Conservation (phyloP, 2,329 filamentous ascomycete genomes). For the Fusarium tricinctum region DNA sequence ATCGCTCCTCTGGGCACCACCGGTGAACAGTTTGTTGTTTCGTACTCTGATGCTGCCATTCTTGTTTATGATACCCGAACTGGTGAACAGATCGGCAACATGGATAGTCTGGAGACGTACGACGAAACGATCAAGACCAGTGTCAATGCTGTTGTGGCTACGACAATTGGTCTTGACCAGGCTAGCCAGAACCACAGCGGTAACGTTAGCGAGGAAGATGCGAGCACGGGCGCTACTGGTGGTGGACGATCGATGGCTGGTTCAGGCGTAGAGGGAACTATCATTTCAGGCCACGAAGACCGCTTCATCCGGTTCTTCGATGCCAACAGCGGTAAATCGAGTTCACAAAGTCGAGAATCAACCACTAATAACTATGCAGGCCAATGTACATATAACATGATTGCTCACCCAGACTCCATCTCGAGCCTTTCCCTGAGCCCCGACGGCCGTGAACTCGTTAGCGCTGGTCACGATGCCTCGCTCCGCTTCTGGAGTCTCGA, state of each 20-base stretch:
- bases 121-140: slow-evolving; percentile 83
- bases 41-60: slow-evolving; percentile 90
- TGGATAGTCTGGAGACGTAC: slow-evolving; percentile 95
- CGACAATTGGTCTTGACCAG: slow-evolving; percentile 85
- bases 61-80: slow-evolving; percentile 93
- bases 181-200: slow-evolving; percentile 66
- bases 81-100: slow-evolving; percentile 90
- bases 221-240: slow-evolving; percentile 81
- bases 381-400: slow-evolving; percentile 99
- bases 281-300: slow-evolving; percentile 97
- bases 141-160: slow-evolving; percentile 92
- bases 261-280: slow-evolving; percentile 88
- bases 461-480: slow-evolving; percentile 94
- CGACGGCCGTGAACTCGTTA: slow-evolving; percentile 93
- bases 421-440: slow-evolving; percentile 92
- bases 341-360: slow-evolving; percentile 35
- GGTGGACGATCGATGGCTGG: slow-evolving; percentile 75
- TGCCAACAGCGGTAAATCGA: slow-evolving; percentile 93
- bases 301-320: slow-evolving; percentile 97
- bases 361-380: slow-evolving; percentile 66
- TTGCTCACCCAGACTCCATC: slow-evolving; percentile 94
- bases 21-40: slow-evolving; percentile 92
- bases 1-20: slow-evolving; percentile 88
- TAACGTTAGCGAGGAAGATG: slow-evolving; percentile 78
- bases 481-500: slow-evolving; percentile 98